Conservation (phyloP, 2,329 filamentous ascomycete genomes). For the Ascochyta clinopodiicola region DNA sequence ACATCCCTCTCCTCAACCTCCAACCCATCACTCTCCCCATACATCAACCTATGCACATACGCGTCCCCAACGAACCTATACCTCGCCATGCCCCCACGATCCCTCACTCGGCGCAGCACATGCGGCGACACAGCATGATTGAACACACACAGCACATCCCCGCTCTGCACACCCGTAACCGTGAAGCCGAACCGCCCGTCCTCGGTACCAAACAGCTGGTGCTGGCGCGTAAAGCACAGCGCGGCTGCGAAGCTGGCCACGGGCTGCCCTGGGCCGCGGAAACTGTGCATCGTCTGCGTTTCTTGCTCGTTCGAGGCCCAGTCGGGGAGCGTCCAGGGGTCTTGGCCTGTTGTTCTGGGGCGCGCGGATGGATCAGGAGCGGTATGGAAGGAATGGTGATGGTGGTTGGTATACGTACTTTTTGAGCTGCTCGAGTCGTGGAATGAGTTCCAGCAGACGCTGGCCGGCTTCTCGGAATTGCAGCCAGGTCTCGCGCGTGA, state of each 20-base stretch:
- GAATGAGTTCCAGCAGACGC: background rate
- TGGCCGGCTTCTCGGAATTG: background rate
- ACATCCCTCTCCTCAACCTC: conserved; percentile 5
- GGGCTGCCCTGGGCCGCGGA: background rate
- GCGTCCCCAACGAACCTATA: conserved; percentile 14
- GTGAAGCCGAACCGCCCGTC: background rate
- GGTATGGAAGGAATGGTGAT: background rate
- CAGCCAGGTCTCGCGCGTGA: background rate
- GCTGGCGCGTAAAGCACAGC: background rate
- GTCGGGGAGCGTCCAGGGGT: background rate
- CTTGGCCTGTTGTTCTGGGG: background rate
- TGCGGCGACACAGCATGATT: conserved; percentile 2
- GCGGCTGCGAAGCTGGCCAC: background rate
- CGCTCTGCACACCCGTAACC: background rate
- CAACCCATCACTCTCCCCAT: conserved; percentile 14
- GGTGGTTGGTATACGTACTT: background rate
- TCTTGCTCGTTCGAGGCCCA: background rate
- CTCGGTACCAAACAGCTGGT: background rate
- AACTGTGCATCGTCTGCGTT: background rate
- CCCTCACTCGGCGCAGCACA: background rate
- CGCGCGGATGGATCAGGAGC: background rate
- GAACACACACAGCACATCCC: conserved; percentile 9
- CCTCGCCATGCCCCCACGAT: background rate
- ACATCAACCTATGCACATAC: conserved; percentile 11
- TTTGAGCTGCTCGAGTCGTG: background rate